A percentile compares a stretch with the other conserved stretches of the same genome.
Evolutionary conservation across 73 alveolate species (phyloP).

Genomic region (Loxodes magnus): DNA sequence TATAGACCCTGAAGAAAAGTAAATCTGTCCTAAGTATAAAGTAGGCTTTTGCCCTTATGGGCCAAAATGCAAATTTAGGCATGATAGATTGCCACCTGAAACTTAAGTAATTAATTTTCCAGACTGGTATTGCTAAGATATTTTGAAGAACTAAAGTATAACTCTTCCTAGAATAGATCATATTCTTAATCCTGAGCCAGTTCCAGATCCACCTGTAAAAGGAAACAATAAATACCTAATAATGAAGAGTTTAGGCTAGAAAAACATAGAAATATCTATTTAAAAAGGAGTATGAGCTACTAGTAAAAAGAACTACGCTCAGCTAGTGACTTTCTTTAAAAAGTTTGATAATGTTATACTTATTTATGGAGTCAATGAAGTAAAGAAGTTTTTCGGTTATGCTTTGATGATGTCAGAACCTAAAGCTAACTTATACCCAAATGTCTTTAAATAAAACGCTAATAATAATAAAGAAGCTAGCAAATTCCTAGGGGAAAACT

Average conservation of each 20-base stretch:
- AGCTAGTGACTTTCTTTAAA: too few relatives aligned
- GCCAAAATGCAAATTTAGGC: slow-evolving; percentile 9
- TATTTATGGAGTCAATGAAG: slow-evolving; percentile 11
- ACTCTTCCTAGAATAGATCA: slow-evolving; percentile 4
- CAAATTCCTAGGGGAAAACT: not conserved
- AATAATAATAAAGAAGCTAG: too few relatives aligned
- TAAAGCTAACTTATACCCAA: slow-evolving; percentile 12
- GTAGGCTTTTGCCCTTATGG: slow-evolving; percentile 12
- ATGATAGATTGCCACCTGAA: slow-evolving; percentile 11
- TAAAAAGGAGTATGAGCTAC: too few relatives aligned
- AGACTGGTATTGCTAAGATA: slow-evolving; percentile 1
- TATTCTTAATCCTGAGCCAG: slow-evolving; percentile 1
- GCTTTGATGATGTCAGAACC: slow-evolving; percentile 3
- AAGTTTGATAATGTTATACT: slow-evolving; percentile 11
- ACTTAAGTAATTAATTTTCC: too few relatives aligned
- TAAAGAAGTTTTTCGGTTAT: slow-evolving; percentile 5
- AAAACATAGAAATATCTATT: not conserved
- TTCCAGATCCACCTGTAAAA: not conserved
- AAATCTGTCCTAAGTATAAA: slow-evolving; percentile 9
- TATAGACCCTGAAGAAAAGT: slow-evolving; percentile 7
- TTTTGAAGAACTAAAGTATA: slow-evolving; percentile 5
- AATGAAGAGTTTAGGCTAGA: not conserved
- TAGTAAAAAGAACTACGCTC: too few relatives aligned
- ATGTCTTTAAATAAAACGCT: slow-evolving; percentile 5
- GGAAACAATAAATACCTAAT: slow-evolving; percentile 3